These are phyloP conservation scores for Exsudoporus floridanus DNA, from an alignment of 1,284 basidiomycete species.

Conservation along the genomic window DNA sequence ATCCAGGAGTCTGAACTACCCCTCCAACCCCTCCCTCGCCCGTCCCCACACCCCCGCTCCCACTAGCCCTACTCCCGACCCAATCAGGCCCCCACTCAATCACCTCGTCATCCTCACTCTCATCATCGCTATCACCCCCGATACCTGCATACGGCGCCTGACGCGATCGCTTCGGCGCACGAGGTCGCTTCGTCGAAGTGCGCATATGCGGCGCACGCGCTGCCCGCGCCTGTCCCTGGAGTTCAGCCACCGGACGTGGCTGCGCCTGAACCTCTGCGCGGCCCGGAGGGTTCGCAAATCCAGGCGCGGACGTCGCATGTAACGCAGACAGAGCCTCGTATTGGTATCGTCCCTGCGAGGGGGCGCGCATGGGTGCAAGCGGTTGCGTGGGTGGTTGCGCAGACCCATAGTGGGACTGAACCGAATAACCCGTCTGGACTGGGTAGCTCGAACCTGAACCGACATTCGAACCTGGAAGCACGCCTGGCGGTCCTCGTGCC, in stretches of 20 bases:
- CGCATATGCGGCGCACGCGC: neutral
- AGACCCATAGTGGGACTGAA: conserved; percentile 7
- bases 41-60: neutral
- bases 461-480: neutral
- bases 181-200: conserved; percentile 22
- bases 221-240: conserved; percentile 5
- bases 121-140: conserved; percentile 28
- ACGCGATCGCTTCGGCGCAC: conserved; percentile 24
- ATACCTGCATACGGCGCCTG: neutral
- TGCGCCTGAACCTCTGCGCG: conserved; percentile 7
- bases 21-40: conserved; percentile 12
- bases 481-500: neutral
- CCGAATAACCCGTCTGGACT: conserved; percentile 3
- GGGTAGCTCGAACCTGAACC: conserved; percentile 1
- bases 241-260: neutral
- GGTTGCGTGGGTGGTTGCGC: conserved; percentile 9
- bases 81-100: conserved; percentile 23
- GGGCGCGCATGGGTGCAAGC: neutral
- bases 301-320: conserved; percentile 4
- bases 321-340: conserved; percentile 3
- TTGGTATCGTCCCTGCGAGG: conserved; percentile 15
- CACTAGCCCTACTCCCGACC: conserved; percentile 3
- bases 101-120: conserved; percentile 34
- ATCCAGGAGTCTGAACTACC: conserved; percentile 11
- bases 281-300: neutral